phyloP scores from a whole-genome alignment of 345 rosid species.

The Rhizophora mangle region DNA sequence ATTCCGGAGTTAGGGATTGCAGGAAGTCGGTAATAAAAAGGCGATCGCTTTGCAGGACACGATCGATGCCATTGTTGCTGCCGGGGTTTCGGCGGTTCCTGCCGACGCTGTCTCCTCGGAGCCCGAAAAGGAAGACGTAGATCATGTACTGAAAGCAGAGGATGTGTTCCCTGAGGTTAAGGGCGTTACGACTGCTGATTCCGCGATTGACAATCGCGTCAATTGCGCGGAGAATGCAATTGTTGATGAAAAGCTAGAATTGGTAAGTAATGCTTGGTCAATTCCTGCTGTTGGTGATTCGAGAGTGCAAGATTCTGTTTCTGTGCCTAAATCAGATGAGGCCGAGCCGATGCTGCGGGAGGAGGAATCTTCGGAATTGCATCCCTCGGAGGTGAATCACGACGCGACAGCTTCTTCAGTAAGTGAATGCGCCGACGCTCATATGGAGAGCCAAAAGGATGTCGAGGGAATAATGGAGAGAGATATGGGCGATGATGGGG shows the following conservation, averaged over 20 bases:
- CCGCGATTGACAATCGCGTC: neutral
- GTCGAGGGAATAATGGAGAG: neutral
- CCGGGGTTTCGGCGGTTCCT: neutral
- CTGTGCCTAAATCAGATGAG: neutral
- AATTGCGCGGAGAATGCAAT: neutral
- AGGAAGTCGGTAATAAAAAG: slow-evolving; percentile 51
- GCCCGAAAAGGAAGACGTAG: neutral
- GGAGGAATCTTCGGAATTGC: neutral
- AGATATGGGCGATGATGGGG: neutral
- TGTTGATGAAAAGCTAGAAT: neutral
- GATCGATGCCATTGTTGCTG: slow-evolving; percentile 24
- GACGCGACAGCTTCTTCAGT: neutral
- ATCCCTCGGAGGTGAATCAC: too few species aligned
- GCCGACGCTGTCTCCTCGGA: too few species aligned
- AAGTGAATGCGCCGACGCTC: slow-evolving; percentile 3
- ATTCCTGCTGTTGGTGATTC: too few species aligned
- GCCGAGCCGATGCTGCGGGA: neutral
- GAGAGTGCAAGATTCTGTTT: too few species aligned
- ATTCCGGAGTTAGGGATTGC: slow-evolving; percentile 51
- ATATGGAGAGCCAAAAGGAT: slow-evolving; percentile 15
- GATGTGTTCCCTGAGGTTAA: neutral
- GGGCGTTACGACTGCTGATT: neutral
- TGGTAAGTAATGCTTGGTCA: neutral
- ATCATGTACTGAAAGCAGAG: neutral
- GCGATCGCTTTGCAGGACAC: slow-evolving; percentile 55